A percentile compares a stretch with the other conserved stretches of the same genome.
These are phyloP conservation scores for Talaromyces albobiverticillius DNA, from an alignment of 2,329 filamentous ascomycete genomes.

Conservation along the genomic window DNA sequence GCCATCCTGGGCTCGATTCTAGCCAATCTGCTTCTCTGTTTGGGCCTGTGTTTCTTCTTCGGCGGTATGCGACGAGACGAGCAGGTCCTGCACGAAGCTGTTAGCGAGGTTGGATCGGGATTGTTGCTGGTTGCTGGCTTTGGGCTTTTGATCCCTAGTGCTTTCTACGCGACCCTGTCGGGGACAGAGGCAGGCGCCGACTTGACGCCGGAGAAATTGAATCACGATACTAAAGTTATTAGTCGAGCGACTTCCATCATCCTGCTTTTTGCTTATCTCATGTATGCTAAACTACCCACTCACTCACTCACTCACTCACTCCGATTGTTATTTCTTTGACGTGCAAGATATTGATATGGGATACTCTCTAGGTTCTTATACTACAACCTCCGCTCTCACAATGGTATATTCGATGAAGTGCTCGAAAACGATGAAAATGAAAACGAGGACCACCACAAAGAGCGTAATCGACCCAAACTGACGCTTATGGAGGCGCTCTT, in stretches of 20 bases:
- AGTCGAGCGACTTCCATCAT: slow-evolving; percentile 70
- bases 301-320: too few species aligned
- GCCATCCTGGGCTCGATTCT: slow-evolving; percentile 81
- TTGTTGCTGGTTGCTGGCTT: slow-evolving; percentile 74
- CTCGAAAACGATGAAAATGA: slow-evolving; percentile 68
- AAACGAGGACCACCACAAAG: slow-evolving; percentile 62
- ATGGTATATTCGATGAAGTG: slow-evolving; percentile 72
- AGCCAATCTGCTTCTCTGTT: slow-evolving; percentile 75
- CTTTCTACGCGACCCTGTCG: slow-evolving; percentile 46
- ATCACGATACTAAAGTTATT: slow-evolving; percentile 58
- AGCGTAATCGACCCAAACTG: slow-evolving; percentile 63
- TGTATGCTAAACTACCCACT: slow-evolving; percentile 47
- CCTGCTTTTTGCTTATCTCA: slow-evolving; percentile 65
- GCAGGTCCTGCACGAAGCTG: slow-evolving; percentile 67
- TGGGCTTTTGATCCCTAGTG: slow-evolving; percentile 41
- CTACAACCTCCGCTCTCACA: slow-evolving; percentile 75
- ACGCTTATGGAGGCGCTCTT: slow-evolving; percentile 71
- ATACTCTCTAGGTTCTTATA: slow-evolving; percentile 49
- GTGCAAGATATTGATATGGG: not conserved
- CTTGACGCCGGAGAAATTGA: slow-evolving; percentile 37
- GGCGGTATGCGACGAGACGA: slow-evolving; percentile 68
- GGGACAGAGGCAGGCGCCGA: slow-evolving; percentile 42
- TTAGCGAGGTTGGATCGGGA: slow-evolving; percentile 76
- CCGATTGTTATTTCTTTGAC: too few species aligned
- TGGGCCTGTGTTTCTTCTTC: slow-evolving; percentile 76